A percentile compares a stretch with the other conserved stretches of the same genome.
Conservation (phyloP, 495 filamentous ascomycete species). For the Penicillium odoratum region DNA sequence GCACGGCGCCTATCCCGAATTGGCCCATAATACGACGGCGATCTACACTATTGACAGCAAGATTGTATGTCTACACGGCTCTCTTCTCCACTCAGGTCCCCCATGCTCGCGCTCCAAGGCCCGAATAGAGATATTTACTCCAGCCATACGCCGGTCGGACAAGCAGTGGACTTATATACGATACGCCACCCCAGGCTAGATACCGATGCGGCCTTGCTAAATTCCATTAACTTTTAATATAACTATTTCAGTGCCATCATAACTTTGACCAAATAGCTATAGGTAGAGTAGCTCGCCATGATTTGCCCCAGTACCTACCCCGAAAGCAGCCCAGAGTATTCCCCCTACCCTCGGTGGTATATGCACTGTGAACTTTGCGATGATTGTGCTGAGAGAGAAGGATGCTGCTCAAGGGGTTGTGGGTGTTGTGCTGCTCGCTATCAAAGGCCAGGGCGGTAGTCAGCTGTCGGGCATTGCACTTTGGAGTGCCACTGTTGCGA, state of each 20-base stretch:
- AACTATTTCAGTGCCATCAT: conserved; percentile 3
- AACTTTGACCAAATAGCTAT: background rate
- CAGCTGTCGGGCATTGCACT: no score
- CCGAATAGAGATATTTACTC: conserved; percentile 9
- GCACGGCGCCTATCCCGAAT: conserved; percentile 4
- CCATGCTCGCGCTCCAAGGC: background rate
- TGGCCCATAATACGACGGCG: conserved; percentile 1
- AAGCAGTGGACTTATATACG: background rate
- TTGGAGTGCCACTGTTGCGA: no score
- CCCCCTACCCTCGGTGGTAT: no score
- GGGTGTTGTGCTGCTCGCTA: no score
- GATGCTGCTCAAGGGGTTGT: no score
- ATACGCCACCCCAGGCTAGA: background rate
- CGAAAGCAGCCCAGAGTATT: no score
- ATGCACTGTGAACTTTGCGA: no score
- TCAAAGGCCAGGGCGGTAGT: no score
- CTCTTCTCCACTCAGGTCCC: background rate
- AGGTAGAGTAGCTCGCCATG: no score
- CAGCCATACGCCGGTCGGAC: conserved; percentile 3
- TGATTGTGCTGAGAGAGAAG: no score
- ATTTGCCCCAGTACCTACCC: no score
- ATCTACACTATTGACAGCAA: conserved; percentile 17
- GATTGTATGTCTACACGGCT: background rate
- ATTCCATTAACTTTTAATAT: conserved; percentile 3
- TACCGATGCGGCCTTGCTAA: background rate